Percentiles rank a stretch among this genome's conserved stretches.
Evolutionary conservation across 805 yeast genomes (phyloP).

Genomic region (Spathaspora hagerdaliae): DNA sequence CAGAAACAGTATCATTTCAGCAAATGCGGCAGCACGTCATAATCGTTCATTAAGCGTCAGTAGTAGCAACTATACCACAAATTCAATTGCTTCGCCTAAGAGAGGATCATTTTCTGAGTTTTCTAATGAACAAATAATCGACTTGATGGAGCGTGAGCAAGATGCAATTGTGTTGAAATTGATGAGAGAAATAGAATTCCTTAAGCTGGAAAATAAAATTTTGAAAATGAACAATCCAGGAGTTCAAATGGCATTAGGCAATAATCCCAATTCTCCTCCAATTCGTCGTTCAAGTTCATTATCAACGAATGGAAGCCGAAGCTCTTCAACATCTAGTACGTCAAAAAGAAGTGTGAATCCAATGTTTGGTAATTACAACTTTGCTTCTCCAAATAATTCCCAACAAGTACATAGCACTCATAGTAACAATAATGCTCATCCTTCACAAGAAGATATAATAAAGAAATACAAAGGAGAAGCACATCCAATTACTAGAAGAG

Average conservation of each 20-base stretch:
- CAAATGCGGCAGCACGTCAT: not conserved
- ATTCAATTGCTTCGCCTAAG: conserved; percentile 1
- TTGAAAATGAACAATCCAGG: conserved; percentile 3
- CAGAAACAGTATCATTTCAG: conserved; percentile 5
- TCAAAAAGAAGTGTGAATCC: not conserved
- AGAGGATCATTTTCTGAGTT: conserved; percentile 1
- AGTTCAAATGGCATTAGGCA: not conserved
- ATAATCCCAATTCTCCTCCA: not conserved
- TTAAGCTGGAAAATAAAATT: conserved; percentile 50
- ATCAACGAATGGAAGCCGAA: not conserved
- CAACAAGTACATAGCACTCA: not conserved
- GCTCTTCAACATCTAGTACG: not conserved
- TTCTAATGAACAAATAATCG: conserved; percentile 46
- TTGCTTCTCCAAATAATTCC: not conserved
- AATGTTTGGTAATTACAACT: conserved; percentile 5
- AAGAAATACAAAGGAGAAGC: conserved; percentile 3
- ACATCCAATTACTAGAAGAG: conserved; percentile 1
- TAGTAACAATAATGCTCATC: not conserved
- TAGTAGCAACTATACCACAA: not conserved
- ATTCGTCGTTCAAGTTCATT: conserved; percentile 5
- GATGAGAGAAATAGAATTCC: conserved; percentile 54
- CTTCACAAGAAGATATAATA: conserved; percentile 2
- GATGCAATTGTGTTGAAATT: conserved; percentile 68
- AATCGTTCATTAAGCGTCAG: conserved; percentile 1
- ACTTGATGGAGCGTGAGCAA: conserved; percentile 68